Percentiles rank a stretch among this genome's conserved stretches.
Conservation (phyloP, 2,329 filamentous ascomycete species). For the Fusarium sp. region DNA sequence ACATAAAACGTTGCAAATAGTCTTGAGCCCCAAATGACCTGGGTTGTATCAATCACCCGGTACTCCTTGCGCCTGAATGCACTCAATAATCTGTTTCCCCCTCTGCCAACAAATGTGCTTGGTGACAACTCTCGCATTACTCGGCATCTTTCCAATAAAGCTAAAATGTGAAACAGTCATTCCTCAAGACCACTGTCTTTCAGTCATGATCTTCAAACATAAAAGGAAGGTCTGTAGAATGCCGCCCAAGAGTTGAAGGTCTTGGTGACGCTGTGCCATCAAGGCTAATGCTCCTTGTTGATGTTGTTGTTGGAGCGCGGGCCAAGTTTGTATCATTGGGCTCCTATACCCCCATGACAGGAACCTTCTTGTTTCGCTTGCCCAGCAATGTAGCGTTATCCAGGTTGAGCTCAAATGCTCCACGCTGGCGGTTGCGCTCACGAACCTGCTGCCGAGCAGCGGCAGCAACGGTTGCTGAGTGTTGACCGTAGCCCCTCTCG, state of each 20-base stretch:
- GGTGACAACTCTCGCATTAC: conserved; percentile 1
- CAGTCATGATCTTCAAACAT: conserved; percentile 33
- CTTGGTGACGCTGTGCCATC: conserved; percentile 35
- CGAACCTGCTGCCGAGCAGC: conserved; percentile 86
- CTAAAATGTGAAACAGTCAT: conserved; percentile 15
- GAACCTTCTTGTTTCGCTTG: conserved; percentile 72
- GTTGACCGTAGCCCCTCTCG: conserved; percentile 88
- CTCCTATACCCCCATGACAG: conserved; percentile 60
- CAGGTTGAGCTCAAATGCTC: conserved; percentile 91
- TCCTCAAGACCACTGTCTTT: conserved; percentile 11
- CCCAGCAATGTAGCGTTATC: conserved; percentile 92
- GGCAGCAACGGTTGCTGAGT: conserved; percentile 85
- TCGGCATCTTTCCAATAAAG: conserved; percentile 28
- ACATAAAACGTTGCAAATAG: conserved; percentile 41
- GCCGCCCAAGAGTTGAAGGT: conserved; percentile 19
- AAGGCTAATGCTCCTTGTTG: conserved; percentile 22
- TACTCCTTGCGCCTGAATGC: conserved; percentile 51
- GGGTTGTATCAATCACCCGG: conserved; percentile 38
- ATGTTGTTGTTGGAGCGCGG: conserved; percentile 11
- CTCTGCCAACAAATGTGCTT: conserved; percentile 12
- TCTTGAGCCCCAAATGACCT: conserved; percentile 35
- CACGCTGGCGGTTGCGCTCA: conserved; percentile 77
- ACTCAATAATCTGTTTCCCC: conserved; percentile 27
- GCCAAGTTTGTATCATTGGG: conserved; percentile 24
- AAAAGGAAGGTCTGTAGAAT: conserved; percentile 40